Evolutionary conservation across 805 yeast species (phyloP), one percentile per base, ranked within the genome.

Genomic region (Candida dajiaensis): DNA sequence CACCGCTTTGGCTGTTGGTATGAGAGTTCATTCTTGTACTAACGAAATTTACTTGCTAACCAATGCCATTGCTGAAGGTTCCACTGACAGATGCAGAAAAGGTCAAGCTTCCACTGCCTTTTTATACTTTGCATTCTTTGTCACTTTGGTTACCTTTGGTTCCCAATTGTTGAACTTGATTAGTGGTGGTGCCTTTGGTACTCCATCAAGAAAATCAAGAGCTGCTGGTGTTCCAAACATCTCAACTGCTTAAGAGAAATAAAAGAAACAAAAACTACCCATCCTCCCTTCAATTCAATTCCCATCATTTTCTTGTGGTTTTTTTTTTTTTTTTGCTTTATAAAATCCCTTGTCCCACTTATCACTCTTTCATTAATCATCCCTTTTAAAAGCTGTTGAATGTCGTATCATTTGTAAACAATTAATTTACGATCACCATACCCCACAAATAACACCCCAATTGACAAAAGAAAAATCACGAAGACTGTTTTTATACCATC

Each of bases 1-100:
- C 61, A 81, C 95, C 49, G 96, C 96, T 44, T 74, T 94, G 64
- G 98, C 98, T 45, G 95, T 88, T 50, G 95, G 82, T 61, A 81
- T 86, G 64, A 81, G 90, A 69, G 76, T 75, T 54, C 97, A 89
- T 77, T 84, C 95, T 37, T 92, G 99, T 77, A 50, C 73, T 57
- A 85, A 89, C 80, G 55, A 72, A 51, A 49, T 38, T 46, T 89
- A 87, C 76, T 50, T 89, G 55, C 73, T 80, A 57, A 42, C 58
- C 54, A 92, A 92, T 78, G 67, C 67, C 51, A 77, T 87, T 58
- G 68, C 86, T 50, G 88, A 87, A 73, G 95, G 95, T 56, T 74
- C 83, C 38, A 61, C 72, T 20, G 86, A 80, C 62, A 82, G 98
- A 76, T 94, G 99, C 75, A 87, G 97, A 77, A 83, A 88, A 73